Conservation (phyloP, 441 rosid species). For the Adansonia rubrostipa region DNA sequence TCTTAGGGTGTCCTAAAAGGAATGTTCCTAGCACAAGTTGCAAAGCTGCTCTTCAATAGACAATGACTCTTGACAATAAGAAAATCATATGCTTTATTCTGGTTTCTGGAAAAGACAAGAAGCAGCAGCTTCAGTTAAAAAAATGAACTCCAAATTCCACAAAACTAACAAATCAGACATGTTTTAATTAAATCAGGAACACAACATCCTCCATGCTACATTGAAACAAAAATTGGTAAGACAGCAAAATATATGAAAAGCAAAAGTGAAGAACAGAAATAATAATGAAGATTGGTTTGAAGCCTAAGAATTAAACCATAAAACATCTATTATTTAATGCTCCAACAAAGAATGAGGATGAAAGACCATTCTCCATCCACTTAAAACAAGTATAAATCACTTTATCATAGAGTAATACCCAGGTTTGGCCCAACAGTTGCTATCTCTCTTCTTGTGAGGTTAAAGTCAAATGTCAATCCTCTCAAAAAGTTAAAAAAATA, state of each 20-base stretch:
- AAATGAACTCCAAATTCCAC: background rate
- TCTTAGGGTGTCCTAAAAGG: background rate
- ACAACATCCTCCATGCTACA: background rate
- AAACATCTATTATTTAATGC: background rate
- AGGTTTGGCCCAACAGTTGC: background rate
- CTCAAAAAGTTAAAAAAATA: background rate
- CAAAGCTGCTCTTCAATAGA: background rate
- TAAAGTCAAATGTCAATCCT: background rate
- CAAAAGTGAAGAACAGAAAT: conserved; percentile 1
- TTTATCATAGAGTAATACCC: background rate
- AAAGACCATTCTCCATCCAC: background rate
- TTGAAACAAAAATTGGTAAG: background rate
- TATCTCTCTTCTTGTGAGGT: background rate
- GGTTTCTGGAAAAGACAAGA: background rate
- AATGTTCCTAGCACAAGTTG: background rate
- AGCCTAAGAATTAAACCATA: background rate
- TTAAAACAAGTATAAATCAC: background rate
- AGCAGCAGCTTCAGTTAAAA: background rate
- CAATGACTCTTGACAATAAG: background rate
- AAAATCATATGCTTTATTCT: background rate
- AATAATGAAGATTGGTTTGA: background rate
- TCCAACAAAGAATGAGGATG: background rate
- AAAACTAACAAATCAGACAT: background rate
- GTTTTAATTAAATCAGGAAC: background rate
- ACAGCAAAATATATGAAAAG: background rate